phyloP scores from a whole-genome alignment of 768 basidiomycete species.

The Crassisporium funariophilum region DNA sequence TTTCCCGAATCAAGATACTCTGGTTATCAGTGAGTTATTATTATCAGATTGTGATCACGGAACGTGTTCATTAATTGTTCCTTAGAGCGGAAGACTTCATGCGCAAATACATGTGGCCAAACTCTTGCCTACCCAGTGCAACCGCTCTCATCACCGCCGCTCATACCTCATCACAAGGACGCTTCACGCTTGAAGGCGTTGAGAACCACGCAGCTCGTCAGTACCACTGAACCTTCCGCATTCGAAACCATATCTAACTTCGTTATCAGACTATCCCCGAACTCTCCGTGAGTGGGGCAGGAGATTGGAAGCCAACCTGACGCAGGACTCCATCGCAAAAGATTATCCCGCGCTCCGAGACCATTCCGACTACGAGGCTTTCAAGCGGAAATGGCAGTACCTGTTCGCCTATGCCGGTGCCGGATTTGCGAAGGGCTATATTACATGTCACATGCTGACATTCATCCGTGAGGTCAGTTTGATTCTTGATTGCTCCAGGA shows the following conservation, averaged over 20 bases:
- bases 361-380: constrained; percentile 58
- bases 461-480: constrained; percentile 67
- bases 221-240: constrained; percentile 25
- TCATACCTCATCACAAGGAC: constrained; percentile 65
- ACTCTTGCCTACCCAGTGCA: constrained; percentile 85
- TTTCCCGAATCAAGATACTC: constrained; percentile 73
- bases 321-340: constrained; percentile 55
- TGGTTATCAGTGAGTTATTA: constrained; percentile 61
- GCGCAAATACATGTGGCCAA: constrained; percentile 89
- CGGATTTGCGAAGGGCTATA: constrained; percentile 79
- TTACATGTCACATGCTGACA: constrained; percentile 81
- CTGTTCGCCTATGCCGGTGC: constrained; percentile 82
- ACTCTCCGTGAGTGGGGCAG: constrained; percentile 92
- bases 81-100: constrained; percentile 78
- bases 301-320: constrained; percentile 67
- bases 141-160: constrained; percentile 79
- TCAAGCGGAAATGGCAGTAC: constrained; percentile 83
- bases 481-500: constrained; percentile 5
- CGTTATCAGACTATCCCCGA: constrained; percentile 71
- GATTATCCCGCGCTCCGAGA: constrained; percentile 66
- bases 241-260: constrained; percentile 14
- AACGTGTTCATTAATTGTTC: constrained; percentile 4
- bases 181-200: constrained; percentile 82
- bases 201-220: constrained; percentile 82
- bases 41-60: neutral